phyloP scores from a whole-genome alignment of 345 rosid genomes.

The Lumnitzera littorea region DNA sequence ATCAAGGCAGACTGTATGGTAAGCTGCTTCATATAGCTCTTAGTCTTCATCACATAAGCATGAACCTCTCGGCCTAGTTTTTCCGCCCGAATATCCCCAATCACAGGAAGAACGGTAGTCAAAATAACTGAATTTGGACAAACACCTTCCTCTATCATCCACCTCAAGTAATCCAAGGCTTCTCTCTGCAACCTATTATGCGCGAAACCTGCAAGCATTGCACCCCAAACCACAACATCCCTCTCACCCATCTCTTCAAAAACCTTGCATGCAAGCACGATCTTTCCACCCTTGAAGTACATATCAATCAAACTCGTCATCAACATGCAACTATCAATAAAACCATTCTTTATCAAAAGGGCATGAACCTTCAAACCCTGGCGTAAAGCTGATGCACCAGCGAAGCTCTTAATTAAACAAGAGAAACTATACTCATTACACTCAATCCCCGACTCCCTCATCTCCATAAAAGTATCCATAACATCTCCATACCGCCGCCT shows the following conservation, averaged over 20 bases:
- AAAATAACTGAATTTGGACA: constrained; percentile 65
- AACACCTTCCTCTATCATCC: constrained; percentile 57
- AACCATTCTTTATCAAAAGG: constrained; percentile 61
- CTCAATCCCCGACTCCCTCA: constrained; percentile 64
- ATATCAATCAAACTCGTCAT: constrained; percentile 67
- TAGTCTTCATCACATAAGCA: constrained; percentile 51
- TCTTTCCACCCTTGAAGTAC: constrained; percentile 77
- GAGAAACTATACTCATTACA: constrained; percentile 67
- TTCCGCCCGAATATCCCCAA: constrained; percentile 52
- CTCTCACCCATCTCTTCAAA: constrained; percentile 65
- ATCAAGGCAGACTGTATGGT: constrained; percentile 64
- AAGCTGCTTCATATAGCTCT: constrained; percentile 34
- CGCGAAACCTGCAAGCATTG: constrained; percentile 75
- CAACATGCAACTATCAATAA: constrained; percentile 41
- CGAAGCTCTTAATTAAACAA: constrained; percentile 72
- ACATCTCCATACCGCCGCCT: constrained; percentile 51
- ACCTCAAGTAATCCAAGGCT: constrained; percentile 53
- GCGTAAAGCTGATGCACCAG: constrained; percentile 63
- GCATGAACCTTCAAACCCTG: constrained; percentile 75
- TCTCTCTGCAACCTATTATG: constrained; percentile 60
- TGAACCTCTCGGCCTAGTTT: constrained; percentile 72
- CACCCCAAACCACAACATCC: constrained; percentile 78
- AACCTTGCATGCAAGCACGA: constrained; percentile 43
- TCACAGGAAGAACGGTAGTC: constrained; percentile 54
- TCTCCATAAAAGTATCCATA: constrained; percentile 47